phyloP scores from a whole-genome alignment of 2,329 filamentous ascomycete genomes.

The Cercospora brassicicola region DNA sequence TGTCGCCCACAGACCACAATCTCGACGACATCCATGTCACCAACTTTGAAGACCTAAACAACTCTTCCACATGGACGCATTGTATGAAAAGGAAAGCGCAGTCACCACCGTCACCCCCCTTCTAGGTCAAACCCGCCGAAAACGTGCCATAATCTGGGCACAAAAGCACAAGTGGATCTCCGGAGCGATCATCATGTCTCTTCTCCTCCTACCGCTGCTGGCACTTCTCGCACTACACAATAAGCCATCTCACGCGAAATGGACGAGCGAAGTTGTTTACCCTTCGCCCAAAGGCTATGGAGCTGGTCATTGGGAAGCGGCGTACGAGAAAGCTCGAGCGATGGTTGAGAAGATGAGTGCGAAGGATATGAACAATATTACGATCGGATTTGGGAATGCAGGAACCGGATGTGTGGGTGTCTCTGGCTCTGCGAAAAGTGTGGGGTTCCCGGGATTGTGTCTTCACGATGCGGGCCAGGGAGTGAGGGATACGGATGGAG shows the following conservation, averaged over 20 bases:
- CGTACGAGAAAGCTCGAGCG: conserved; percentile 36
- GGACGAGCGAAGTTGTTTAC: conserved; percentile 15
- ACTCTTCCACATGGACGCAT: conserved; percentile 4
- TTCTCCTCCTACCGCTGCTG: conserved; percentile 34
- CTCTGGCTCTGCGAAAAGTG: conserved; percentile 38
- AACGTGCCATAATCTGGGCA: conserved; percentile 24
- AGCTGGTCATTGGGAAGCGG: conserved; percentile 37
- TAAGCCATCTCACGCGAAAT: conserved; percentile 29
- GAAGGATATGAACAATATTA: conserved; percentile 43
- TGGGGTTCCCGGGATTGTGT: conserved; percentile 46
- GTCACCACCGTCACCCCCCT: conserved; percentile 15
- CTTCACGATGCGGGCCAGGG: conserved; percentile 47
- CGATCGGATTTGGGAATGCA: conserved; percentile 35
- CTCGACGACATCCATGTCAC: neutral
- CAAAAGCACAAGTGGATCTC: conserved; percentile 30
- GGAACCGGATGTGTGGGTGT: conserved; percentile 42
- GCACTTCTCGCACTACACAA: conserved; percentile 34
- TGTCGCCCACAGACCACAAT: neutral
- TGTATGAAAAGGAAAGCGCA: conserved; percentile 21
- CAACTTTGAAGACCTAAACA: neutral
- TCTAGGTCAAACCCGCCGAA: neutral
- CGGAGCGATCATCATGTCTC: conserved; percentile 26
- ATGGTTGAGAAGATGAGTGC: conserved; percentile 41
- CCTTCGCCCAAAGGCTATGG: conserved; percentile 35
- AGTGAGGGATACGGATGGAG: conserved; percentile 46